Evolutionary conservation across 1,284 basidiomycete genomes (phyloP).

Genomic region (Sanghuangporus baumii): DNA sequence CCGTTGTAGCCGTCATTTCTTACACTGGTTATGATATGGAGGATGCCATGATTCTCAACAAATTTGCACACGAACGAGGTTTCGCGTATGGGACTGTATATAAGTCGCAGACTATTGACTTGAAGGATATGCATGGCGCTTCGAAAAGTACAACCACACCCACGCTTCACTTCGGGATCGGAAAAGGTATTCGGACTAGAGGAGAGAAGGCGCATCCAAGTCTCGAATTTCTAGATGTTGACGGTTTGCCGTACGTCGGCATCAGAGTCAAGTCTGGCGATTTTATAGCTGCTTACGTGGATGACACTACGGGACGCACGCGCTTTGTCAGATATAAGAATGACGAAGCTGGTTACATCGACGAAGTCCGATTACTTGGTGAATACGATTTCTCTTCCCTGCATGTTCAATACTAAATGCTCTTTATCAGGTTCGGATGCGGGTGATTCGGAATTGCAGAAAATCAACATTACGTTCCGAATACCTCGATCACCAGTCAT

Average conservation of each 20-base stretch:
- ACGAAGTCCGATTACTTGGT: slow-evolving; percentile 91
- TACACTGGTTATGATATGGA: slow-evolving; percentile 99
- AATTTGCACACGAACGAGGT: slow-evolving; percentile 96
- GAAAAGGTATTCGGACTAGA: slow-evolving; percentile 61
- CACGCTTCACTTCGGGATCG: slow-evolving; percentile 84
- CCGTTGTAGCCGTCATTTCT: slow-evolving; percentile 97
- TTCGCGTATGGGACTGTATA: slow-evolving; percentile 97
- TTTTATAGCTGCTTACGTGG: slow-evolving; percentile 81
- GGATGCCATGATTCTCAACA: slow-evolving; percentile 99
- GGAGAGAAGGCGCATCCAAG: slow-evolving; percentile 54
- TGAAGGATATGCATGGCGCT: slow-evolving; percentile 75
- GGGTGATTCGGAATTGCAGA: slow-evolving; percentile 86
- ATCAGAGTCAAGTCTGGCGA: slow-evolving; percentile 69
- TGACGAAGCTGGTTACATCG: slow-evolving; percentile 88
- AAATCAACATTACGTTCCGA: slow-evolving; percentile 90
- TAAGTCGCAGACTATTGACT: slow-evolving; percentile 90
- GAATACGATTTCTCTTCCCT: slow-evolving; percentile 23
- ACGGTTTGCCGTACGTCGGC: slow-evolving; percentile 85
- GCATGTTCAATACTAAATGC: neutral
- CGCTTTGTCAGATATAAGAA: slow-evolving; percentile 95
- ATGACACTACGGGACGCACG: slow-evolving; percentile 83
- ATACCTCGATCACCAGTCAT: slow-evolving; percentile 96
- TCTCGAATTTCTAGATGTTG: slow-evolving; percentile 65
- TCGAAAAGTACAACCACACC: slow-evolving; percentile 47
- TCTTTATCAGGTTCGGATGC: slow-evolving; percentile 65